A percentile compares a stretch with the other conserved stretches of the same genome.
Evolutionary conservation across 169 alveolate genomes (phyloP).

Genomic region (Eimeria necatrix): DNA sequence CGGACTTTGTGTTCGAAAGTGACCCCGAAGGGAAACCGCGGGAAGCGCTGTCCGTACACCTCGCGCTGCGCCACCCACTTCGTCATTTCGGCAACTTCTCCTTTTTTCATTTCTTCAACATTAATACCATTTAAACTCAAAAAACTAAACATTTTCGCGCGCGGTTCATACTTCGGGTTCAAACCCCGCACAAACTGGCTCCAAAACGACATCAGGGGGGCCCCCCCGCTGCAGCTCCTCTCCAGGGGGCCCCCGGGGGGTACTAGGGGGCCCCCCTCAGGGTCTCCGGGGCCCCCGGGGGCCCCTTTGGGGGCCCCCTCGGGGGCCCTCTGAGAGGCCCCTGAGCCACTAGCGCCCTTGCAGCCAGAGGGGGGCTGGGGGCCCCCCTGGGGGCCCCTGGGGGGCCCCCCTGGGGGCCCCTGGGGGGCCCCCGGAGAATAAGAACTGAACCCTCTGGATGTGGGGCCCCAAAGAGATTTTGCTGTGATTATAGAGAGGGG

Average conservation of each 20-base stretch:
- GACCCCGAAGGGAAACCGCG: constrained; percentile 89
- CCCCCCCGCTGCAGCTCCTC: neutral
- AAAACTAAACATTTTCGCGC: constrained; percentile 87
- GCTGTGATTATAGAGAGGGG: neutral
- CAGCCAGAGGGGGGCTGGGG: too few species aligned
- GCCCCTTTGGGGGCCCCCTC: neutral
- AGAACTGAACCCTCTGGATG: too few species aligned
- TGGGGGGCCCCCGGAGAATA: too few species aligned
- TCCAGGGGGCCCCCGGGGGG: neutral
- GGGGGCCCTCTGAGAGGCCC: neutral
- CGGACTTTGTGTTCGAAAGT: constrained; percentile 89
- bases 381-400: too few species aligned
- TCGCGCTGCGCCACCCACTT: constrained; percentile 89
- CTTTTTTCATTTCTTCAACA: constrained; percentile 89
- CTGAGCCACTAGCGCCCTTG: neutral
- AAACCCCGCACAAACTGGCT: constrained; percentile 89
- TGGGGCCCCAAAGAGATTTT: neutral
- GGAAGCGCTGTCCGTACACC: constrained; percentile 87
- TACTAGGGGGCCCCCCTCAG: neutral
- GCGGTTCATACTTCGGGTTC: constrained; percentile 90
- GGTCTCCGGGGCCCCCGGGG: neutral
- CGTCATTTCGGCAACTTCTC: constrained; percentile 89
- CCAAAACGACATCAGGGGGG: constrained; percentile 81
- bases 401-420: too few species aligned
- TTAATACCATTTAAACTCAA: constrained; percentile 87